Conservation (phyloP, 257 asterid species). For the Solanum microdontum region DNA sequence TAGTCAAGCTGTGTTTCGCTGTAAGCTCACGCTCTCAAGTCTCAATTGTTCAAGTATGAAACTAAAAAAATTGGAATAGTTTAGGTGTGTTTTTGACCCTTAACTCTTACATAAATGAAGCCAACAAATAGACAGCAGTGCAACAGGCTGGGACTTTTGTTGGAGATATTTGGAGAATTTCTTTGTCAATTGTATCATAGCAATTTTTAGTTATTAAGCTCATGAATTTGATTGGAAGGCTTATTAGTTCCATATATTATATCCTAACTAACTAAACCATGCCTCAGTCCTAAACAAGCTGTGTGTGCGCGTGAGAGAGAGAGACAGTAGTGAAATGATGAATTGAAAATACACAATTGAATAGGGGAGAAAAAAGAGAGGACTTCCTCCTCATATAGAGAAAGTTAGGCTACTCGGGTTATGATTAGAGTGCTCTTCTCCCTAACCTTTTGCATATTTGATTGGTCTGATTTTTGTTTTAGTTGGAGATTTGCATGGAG, state of each 20-base stretch:
- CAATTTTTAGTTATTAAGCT: background rate
- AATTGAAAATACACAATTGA: background rate
- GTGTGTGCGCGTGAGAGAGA: background rate
- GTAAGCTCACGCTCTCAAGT: background rate
- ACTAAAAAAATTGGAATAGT: background rate
- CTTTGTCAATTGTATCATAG: background rate
- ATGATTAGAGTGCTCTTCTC: background rate
- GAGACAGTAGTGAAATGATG: background rate
- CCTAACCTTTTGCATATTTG: background rate
- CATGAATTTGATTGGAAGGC: background rate
- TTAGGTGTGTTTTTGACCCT: background rate
- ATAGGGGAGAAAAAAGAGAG: background rate
- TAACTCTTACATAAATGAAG: background rate
- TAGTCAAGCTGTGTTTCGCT: background rate
- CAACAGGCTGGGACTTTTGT: background rate
- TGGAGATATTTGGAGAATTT: background rate
- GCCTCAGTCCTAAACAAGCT: background rate
- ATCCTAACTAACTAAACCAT: background rate
- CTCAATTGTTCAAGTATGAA: background rate
- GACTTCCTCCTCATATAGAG: background rate
- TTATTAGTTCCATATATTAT: background rate
- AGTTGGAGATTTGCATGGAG: constrained; percentile 99
- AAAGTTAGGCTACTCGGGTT: background rate
- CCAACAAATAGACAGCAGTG: background rate
- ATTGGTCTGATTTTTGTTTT: background rate